Percentiles rank a stretch among this genome's conserved stretches.
These are phyloP conservation scores for Chalciporus sp. DNA, from an alignment of 1,284 basidiomycete genomes.

Conservation along the genomic window DNA sequence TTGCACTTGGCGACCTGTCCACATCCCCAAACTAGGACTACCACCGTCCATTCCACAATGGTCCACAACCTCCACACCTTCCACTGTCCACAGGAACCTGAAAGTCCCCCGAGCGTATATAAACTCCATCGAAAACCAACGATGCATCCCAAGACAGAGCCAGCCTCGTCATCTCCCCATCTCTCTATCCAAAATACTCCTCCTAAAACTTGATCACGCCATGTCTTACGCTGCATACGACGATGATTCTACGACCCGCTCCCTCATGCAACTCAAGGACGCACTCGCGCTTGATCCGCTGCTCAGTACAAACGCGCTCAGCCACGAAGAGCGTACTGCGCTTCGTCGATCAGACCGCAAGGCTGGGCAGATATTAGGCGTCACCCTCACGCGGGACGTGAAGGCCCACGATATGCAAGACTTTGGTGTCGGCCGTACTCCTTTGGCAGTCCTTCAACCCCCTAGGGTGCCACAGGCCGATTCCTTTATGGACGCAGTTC, in stretches of 20 bases:
- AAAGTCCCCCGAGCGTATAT: neutral
- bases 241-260: neutral
- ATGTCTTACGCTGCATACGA: constrained; percentile 1
- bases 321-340: constrained; percentile 7
- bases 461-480: neutral
- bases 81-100: neutral
- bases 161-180: neutral
- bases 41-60: neutral
- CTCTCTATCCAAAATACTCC: neutral
- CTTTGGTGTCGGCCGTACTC: neutral
- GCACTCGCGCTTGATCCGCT: neutral
- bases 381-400: constrained; percentile 17
- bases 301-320: constrained; percentile 8
- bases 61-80: neutral
- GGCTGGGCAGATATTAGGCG: constrained; percentile 14
- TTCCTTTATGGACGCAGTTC: neutral
- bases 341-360: constrained; percentile 13
- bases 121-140: neutral
- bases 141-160: neutral
- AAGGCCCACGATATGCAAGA: neutral
- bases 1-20: neutral
- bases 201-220: neutral
- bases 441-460: neutral
- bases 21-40: neutral
- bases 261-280: neutral